These are phyloP conservation scores for Chlorella sp. DNA, from an alignment of 139 green algal genomes.

Conservation along the genomic window DNA sequence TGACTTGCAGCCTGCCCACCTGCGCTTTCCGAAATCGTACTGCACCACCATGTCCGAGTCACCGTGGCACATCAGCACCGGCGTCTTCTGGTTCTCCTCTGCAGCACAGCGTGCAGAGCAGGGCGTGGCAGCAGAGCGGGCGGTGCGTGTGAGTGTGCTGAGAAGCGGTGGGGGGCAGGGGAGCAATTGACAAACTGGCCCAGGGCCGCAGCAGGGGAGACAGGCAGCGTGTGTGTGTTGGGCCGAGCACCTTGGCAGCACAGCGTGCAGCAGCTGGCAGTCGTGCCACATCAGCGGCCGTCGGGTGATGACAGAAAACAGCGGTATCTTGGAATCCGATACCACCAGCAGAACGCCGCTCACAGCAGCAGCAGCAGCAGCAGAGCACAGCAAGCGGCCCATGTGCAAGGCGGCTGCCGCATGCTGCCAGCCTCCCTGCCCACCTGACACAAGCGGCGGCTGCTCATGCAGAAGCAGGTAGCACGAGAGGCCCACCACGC, in stretches of 20 bases:
- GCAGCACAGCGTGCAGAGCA: not conserved
- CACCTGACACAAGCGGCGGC: conserved; percentile 57
- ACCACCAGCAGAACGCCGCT: too few relatives aligned
- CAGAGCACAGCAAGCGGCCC: too few relatives aligned
- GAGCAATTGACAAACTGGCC: not conserved
- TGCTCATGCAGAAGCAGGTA: conserved; percentile 75
- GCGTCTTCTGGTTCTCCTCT: conserved; percentile 68
- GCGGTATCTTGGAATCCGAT: too few relatives aligned
- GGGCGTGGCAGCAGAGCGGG: not conserved
- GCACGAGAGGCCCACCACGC: conserved; percentile 66
- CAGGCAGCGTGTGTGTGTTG: too few relatives aligned
- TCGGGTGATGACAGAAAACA: too few relatives aligned
- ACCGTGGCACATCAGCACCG: conserved; percentile 77
- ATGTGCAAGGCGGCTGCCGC: not conserved
- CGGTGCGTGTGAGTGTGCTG: not conserved
- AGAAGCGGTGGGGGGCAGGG: not conserved
- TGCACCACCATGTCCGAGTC: conserved; percentile 61
- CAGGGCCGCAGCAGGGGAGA: not conserved
- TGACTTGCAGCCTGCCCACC: not conserved
- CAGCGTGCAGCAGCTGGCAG: not conserved
- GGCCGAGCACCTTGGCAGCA: too few relatives aligned
- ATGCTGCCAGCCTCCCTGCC: not conserved
- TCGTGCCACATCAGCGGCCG: too few relatives aligned
- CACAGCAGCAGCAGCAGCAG: too few relatives aligned
- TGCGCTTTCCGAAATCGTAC: conserved; percentile 63